Base-by-base conservation (phyloP, 192 early-diverging fungal species). In the Rhizoclosmatium globosum region DNA sequence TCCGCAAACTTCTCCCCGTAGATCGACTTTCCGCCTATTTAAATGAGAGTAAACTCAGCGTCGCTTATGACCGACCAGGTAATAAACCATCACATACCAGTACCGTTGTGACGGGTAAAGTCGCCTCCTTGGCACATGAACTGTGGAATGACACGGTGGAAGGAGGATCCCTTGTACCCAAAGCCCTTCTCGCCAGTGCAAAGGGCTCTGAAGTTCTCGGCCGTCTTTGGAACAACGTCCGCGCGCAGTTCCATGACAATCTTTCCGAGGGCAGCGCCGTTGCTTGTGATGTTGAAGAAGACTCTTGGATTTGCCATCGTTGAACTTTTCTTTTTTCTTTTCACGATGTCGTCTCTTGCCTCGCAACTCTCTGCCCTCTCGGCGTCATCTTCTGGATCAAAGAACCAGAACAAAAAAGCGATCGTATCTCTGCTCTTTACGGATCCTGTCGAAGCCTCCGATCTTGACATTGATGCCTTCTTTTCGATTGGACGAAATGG, bases 391-490 rank as follows among this genome's bases (percentile, higher is more conserved):
- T 65, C 64, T 19, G 19, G 21, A 39, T 17, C 64, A 13, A 65
- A 65, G 38, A 65, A 19, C 15, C 64, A 65, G 64, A 17, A 58
- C 57, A 65, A 65, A 39, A n/a, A 65, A 13, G 39, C 64, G 19
- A 38, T 41, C 64, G 21, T 15, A 38, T 72, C 70, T 15, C 70
- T 72, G 38, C n/a, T 72, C 31, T 72, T 72, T 42, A 50, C 7
- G 23, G 21, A 6, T 6, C 31, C 93, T 82, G 96, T 47, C 87
- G 94, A 60, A 92, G 96, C 97, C 1, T 94, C 94, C 3, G 94
- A 98, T 76, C 89, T 95, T 69, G 95, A 97, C 84, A 83, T 87
- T 67, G 95, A 97, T 71, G 93, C 93, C 42, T 91, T 99, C 68
- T 95, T 92, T 77, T 90, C 91, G 59, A 91, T 99, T 77, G 96